Evolutionary conservation across 495 filamentous ascomycete genomes (phyloP).

Genomic region (Lichenothelia convexa): DNA sequence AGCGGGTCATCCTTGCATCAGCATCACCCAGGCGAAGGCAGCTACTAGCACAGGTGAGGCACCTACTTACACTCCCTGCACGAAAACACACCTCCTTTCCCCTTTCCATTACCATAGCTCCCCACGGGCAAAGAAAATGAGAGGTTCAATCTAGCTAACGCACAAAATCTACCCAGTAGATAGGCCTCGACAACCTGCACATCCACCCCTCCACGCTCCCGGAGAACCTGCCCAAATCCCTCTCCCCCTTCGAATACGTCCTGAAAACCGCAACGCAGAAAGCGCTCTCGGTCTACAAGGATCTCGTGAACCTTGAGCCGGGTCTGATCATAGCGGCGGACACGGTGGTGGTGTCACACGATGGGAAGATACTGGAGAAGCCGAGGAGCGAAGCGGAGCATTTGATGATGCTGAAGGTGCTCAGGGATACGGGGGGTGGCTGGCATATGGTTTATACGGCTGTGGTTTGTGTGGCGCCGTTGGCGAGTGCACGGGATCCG

Average conservation of each 20-base stretch:
- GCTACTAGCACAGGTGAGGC: conserved; percentile 53
- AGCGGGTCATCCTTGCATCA: conserved; percentile 74
- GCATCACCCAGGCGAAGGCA: conserved; percentile 67
- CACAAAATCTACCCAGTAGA: conserved; percentile 24
- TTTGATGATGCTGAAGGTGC: conserved; percentile 55
- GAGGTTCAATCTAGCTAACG: too few relatives aligned
- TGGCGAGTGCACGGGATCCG: conserved; percentile 54
- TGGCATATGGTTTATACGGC: conserved; percentile 69
- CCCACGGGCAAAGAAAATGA: too few relatives aligned
- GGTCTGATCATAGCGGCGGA: conserved; percentile 80
- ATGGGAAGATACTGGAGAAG: conserved; percentile 74
- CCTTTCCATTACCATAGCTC: too few relatives aligned
- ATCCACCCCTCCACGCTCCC: conserved; percentile 61
- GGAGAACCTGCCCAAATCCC: conserved; percentile 68
- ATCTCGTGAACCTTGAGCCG: conserved; percentile 56
- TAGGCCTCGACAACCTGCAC: conserved; percentile 61
- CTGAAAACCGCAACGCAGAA: conserved; percentile 71
- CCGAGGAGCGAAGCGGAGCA: conserved; percentile 66
- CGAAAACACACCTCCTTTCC: not conserved
- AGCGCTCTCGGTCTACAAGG: conserved; percentile 55
- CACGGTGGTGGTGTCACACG: conserved; percentile 66
- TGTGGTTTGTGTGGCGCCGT: conserved; percentile 60
- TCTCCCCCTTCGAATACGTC: conserved; percentile 78
- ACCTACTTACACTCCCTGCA: conserved; percentile 18
- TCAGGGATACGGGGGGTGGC: conserved; percentile 45